Base-by-base conservation (phyloP, 306 rosid genomes). In the Biancaea sappan region DNA sequence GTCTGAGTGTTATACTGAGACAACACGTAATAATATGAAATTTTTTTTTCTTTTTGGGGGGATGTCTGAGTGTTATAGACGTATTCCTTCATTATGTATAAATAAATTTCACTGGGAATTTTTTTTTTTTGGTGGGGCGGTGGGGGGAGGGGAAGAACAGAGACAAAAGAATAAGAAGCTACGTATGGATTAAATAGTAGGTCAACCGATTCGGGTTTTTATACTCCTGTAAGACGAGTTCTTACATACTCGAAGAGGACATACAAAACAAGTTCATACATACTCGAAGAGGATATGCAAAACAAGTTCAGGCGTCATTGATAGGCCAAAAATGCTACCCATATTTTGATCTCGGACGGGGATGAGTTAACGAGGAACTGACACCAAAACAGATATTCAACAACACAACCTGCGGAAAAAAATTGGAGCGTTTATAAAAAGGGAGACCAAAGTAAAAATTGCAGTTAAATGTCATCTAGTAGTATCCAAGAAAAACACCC, bases 371-470 rank as follows among this genome's bases (percentile, higher is more conserved):
- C 24, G 68, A 69, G 76, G 70, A 74, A 31, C 48, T 35, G 59
- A 51, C 3, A 66, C 83, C 67, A 46, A 25, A 69, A 77, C 8
- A 0, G 28, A 57, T 9, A 34, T 67, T 66, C 70, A 25, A 71
- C 79, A 63, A 34, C 59, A 71, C 4, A 4, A 12, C 70, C 81
- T 71, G 69, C 47, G 28, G 10, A 43, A 71, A 52, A 31, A 40
- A 71, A 32, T 41, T 47, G 72, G 1, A 16, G 50, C 14, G 48
- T 57, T 74, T 34, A 64, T 64, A 31, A 64, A 64, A 31, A 24
- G 31, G 58, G 31, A 14, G 74, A 38, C 69, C 25, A 28, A 63
- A 25, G 58, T 38, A 40, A 74, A 72, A 32, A 19, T 61, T 74
- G 54, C 43, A 51, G 18, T 48, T 11, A 13, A 13, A 14, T 37